Conservation (phyloP, 75 land plant species). For the Isoetes taiwanensis region DNA sequence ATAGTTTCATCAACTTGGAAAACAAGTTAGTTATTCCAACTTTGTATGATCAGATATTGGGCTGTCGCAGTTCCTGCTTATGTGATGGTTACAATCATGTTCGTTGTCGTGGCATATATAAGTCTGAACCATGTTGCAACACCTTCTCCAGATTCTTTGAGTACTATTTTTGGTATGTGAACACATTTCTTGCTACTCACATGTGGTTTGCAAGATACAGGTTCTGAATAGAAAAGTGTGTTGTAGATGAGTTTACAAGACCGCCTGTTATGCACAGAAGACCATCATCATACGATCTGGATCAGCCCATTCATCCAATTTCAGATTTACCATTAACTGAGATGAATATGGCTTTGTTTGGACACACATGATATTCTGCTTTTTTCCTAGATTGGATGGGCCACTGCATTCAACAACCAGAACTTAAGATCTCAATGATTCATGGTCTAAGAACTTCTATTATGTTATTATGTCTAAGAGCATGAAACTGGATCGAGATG, state of each 20-base stretch:
- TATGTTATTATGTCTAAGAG: no score
- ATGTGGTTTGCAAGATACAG: no score
- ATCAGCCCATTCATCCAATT: slow-evolving; percentile 52
- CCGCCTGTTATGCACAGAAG: no score
- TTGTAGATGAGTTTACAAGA: slow-evolving; percentile 15
- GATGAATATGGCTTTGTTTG: slow-evolving; percentile 44
- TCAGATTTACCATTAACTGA: slow-evolving; percentile 47
- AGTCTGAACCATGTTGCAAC: slow-evolving; percentile 69
- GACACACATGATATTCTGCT: no score
- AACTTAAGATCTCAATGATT: no score
- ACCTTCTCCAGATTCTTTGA: slow-evolving; percentile 56
- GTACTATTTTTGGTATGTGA: slow-evolving; percentile 59
- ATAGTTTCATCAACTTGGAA: no score
- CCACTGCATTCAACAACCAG: no score
- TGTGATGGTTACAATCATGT: slow-evolving; percentile 44
- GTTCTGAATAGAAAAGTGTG: not conserved
- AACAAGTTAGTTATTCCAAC: no score
- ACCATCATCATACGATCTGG: not conserved
- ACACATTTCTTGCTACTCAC: no score
- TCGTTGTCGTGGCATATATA: slow-evolving; percentile 37
- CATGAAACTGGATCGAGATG: no score
- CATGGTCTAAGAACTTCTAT: no score
- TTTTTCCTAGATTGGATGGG: no score
- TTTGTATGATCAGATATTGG: slow-evolving; percentile 89
- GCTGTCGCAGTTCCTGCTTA: slow-evolving; percentile 78